Evolutionary conservation across 108 stramenopile species (phyloP).

Genomic region (Parietichytrium sp.): DNA sequence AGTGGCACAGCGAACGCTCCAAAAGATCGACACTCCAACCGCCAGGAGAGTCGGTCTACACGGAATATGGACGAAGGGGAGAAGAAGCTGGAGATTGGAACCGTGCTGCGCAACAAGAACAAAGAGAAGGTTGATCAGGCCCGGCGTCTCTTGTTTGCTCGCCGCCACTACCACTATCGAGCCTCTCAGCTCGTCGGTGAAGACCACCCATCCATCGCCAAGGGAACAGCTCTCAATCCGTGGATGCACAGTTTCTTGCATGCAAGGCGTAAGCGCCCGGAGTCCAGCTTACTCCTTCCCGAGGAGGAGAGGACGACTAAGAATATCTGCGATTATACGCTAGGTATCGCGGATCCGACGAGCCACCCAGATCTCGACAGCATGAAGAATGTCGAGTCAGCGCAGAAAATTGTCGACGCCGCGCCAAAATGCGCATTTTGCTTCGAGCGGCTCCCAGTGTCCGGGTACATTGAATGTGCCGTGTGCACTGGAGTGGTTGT

Average conservation of each 20-base stretch:
- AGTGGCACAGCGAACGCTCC: no score
- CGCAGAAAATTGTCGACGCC: not conserved
- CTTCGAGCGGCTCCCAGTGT: not conserved
- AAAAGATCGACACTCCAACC: no score
- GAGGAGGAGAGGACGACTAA: not conserved
- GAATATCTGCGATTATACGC: not conserved
- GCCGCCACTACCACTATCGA: slow-evolving; percentile 33
- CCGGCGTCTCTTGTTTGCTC: not conserved
- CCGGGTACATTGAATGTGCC: slow-evolving; percentile 11
- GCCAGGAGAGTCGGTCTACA: no score
- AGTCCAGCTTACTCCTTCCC: not conserved
- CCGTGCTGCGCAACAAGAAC: not conserved
- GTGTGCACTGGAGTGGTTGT: not conserved
- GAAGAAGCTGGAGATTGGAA: slow-evolving; percentile 13
- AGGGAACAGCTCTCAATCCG: not conserved
- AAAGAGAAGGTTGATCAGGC: not conserved
- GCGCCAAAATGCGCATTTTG: slow-evolving; percentile 13
- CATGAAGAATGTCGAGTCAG: not conserved
- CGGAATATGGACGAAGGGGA: not conserved
- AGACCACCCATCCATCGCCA: not conserved
- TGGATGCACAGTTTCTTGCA: slow-evolving; percentile 28
- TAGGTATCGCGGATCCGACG: slow-evolving; percentile 25
- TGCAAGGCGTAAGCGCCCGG: not conserved
- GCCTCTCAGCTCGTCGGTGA: not conserved
- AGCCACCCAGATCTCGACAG: not conserved